These are phyloP conservation scores for Carnegiea gigantea DNA, from an alignment of 179 eudicot genomes.

Conservation along the genomic window DNA sequence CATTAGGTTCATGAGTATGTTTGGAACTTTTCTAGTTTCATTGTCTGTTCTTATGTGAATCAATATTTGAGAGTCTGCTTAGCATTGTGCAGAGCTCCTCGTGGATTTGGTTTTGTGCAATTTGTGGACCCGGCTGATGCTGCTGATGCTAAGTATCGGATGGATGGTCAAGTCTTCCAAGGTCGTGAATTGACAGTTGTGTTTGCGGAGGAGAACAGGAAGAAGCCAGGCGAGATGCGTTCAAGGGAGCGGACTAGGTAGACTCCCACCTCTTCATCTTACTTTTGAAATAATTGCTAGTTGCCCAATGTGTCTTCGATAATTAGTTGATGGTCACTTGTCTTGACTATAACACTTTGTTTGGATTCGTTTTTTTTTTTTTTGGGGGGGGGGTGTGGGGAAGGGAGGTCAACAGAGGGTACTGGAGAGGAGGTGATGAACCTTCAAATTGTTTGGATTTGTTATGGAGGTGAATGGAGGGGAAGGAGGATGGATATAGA, in stretches of 20 bases:
- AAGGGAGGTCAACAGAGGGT: no score
- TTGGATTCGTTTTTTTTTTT: neutral
- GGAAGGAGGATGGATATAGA: no score
- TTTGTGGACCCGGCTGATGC: constrained; percentile 95
- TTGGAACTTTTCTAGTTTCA: constrained; percentile 11
- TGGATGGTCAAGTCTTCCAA: constrained; percentile 83
- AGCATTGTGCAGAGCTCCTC: constrained; percentile 62
- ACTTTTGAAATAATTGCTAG: neutral
- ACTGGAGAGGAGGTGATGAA: no score
- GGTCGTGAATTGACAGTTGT: constrained; percentile 95
- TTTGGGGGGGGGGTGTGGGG: no score
- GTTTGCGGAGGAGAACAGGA: constrained; percentile 96
- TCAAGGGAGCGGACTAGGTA: constrained; percentile 69
- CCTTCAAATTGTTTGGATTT: no score
- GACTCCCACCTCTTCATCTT: neutral
- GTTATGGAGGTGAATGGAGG: no score
- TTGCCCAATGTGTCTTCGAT: neutral
- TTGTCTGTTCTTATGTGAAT: constrained; percentile 8
- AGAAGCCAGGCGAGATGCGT: constrained; percentile 92
- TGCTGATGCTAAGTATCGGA: constrained; percentile 87
- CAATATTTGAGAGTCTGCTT: constrained; percentile 22
- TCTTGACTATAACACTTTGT: neutral
- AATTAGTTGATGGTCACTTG: neutral
- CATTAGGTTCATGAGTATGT: constrained; percentile 22
- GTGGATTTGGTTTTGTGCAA: constrained; percentile 98